A percentile compares a stretch with the other conserved stretches of the same genome.
Evolutionary conservation across 768 basidiomycete genomes (phyloP).

Genomic region (Auricularia cornea): DNA sequence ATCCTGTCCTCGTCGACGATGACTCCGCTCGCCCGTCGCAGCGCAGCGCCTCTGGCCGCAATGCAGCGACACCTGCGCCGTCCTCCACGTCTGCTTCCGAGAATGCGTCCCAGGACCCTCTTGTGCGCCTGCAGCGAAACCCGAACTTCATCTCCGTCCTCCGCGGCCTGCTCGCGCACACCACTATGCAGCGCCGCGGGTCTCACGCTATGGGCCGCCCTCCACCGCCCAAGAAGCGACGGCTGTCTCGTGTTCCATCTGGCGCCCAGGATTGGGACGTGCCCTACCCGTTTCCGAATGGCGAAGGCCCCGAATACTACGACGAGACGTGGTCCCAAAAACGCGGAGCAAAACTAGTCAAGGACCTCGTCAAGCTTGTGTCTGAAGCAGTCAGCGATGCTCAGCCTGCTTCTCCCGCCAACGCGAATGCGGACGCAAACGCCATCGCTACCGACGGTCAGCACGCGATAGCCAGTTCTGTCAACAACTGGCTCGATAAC

Average conservation of each 20-base stretch:
- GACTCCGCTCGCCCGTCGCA: neutral
- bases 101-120: too few species aligned
- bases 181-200: neutral
- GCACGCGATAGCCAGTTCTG: too few species aligned
- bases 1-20: constrained; percentile 69
- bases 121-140: neutral
- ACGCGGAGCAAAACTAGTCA: constrained; percentile 41
- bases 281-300: constrained; percentile 65
- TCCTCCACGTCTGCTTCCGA: too few species aligned
- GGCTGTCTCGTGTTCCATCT: constrained; percentile 60
- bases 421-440: too few species aligned
- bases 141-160: neutral
- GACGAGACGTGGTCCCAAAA: constrained; percentile 54
- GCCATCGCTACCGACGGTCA: too few species aligned
- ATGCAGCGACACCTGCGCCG: too few species aligned
- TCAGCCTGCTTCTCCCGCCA: too few species aligned
- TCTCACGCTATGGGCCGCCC: constrained; percentile 13
- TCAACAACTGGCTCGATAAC: too few species aligned
- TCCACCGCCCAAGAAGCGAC: constrained; percentile 46
- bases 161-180: neutral
- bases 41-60: too few species aligned
- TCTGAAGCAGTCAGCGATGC: too few species aligned
- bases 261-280: constrained; percentile 79
- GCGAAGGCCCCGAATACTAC: constrained; percentile 66
- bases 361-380: constrained; percentile 5